These are phyloP conservation scores for Ceratobasidium sp. DNA, from an alignment of 1,284 basidiomycete species.

Conservation along the genomic window DNA sequence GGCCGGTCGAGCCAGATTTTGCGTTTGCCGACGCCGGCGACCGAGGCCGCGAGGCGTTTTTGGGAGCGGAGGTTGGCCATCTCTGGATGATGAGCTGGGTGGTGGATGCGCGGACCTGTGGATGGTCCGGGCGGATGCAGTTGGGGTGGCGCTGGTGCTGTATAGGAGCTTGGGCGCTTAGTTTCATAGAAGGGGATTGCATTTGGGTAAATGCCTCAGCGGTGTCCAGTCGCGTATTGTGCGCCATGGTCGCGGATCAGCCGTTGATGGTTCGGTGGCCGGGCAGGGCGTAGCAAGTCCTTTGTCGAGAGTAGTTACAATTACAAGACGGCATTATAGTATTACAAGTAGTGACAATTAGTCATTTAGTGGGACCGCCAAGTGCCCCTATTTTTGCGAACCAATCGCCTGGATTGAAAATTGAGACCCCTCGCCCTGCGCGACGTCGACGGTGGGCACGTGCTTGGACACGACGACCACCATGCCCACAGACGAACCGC, in stretches of 20 bases:
- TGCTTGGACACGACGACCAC: background rate
- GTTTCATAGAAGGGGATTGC: too few species aligned
- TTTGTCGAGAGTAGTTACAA: too few species aligned
- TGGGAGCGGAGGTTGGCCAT: slow-evolving; percentile 89
- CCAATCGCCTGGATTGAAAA: slow-evolving; percentile 9
- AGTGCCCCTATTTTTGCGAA: slow-evolving; percentile 17
- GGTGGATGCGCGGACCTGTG: slow-evolving; percentile 44
- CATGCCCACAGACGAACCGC: background rate
- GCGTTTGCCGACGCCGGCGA: slow-evolving; percentile 96
- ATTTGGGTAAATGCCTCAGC: too few species aligned
- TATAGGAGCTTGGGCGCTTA: slow-evolving; percentile 34
- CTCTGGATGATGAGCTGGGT: slow-evolving; percentile 8
- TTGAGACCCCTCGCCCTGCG: slow-evolving; percentile 3
- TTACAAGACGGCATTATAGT: too few species aligned
- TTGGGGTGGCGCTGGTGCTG: slow-evolving; percentile 36
- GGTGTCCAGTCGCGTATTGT: too few species aligned
- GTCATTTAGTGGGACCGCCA: too few species aligned
- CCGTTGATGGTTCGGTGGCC: too few species aligned
- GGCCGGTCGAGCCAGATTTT: slow-evolving; percentile 99
- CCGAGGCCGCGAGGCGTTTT: slow-evolving; percentile 98
- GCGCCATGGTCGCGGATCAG: too few species aligned
- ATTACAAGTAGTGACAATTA: too few species aligned
- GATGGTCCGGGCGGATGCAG: slow-evolving; percentile 36
- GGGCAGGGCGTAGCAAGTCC: too few species aligned
- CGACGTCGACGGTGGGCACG: slow-evolving; percentile 10